Conservation (phyloP, 202 grass and related monocot genomes). For the Zizania palustris region DNA sequence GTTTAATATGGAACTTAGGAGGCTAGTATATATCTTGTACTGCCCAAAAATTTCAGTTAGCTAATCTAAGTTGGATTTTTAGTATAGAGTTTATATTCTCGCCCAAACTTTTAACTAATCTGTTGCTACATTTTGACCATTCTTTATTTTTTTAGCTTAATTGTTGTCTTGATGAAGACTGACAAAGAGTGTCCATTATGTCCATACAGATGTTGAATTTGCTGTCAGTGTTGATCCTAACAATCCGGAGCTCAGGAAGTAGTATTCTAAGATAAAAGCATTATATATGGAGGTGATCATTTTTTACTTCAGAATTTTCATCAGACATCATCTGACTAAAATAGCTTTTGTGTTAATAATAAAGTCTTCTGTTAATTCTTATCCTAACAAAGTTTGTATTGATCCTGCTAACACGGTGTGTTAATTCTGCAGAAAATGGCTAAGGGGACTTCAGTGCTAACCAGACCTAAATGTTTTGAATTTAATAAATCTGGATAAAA, state of each 20-base stretch:
- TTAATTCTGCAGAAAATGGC: constrained; percentile 62
- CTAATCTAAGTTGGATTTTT: too few relatives aligned
- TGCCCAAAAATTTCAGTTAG: too few relatives aligned
- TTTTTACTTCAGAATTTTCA: constrained; percentile 26
- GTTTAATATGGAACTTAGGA: too few relatives aligned
- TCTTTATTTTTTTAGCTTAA: constrained; percentile 16
- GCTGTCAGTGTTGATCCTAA: constrained; percentile 84
- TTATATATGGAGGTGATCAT: constrained; percentile 67
- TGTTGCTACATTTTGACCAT: constrained; percentile 6
- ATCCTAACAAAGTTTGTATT: background rate
- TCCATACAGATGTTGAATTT: constrained; percentile 81
- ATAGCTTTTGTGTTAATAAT: constrained; percentile 6
- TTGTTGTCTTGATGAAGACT: constrained; percentile 25
- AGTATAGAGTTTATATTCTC: too few relatives aligned
- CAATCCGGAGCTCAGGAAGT: constrained; percentile 87
- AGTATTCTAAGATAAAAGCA: constrained; percentile 82
- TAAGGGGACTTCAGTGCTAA: constrained; percentile 48
- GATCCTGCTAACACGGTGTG: background rate
- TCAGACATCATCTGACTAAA: constrained; percentile 17
- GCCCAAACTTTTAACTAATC: too few relatives aligned
- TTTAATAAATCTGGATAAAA: constrained; percentile 49
- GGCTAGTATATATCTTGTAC: too few relatives aligned
- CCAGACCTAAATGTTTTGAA: constrained; percentile 52
- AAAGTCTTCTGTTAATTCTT: too few relatives aligned
- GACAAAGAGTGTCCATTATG: constrained; percentile 30